Evolutionary conservation across 805 yeast species (phyloP).

Genomic region (Myxozyma vanderwaltii): DNA sequence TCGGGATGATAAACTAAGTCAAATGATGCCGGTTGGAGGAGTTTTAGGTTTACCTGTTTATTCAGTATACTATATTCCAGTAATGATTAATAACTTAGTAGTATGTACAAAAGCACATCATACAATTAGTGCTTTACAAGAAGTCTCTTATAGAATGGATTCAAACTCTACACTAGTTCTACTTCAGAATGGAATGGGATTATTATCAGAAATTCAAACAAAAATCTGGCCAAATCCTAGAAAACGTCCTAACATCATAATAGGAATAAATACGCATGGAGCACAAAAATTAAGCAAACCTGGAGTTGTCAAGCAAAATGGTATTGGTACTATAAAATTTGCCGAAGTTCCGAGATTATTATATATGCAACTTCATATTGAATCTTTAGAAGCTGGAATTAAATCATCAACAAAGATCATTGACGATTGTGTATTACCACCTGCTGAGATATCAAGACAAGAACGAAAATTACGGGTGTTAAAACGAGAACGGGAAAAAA

Average conservation of each 20-base stretch:
- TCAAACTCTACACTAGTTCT: slow-evolving; percentile 46
- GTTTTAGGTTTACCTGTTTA: neutral
- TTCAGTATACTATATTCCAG: slow-evolving; percentile 16
- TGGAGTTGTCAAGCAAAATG: slow-evolving; percentile 67
- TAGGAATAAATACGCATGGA: slow-evolving; percentile 85
- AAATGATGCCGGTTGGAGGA: neutral
- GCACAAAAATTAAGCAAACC: slow-evolving; percentile 39
- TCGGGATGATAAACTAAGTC: neutral
- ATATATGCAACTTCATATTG: neutral
- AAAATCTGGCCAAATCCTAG: slow-evolving; percentile 56
- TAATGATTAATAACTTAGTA: slow-evolving; percentile 57
- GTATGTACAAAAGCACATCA: slow-evolving; percentile 81
- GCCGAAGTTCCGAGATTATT: slow-evolving; percentile 54
- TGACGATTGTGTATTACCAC: neutral
- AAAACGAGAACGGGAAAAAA: neutral
- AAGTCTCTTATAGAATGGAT: slow-evolving; percentile 2
- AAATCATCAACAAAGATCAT: neutral
- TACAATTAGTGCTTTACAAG: slow-evolving; percentile 55
- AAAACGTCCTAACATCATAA: slow-evolving; percentile 60
- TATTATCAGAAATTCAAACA: slow-evolving; percentile 51
- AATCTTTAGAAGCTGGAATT: neutral
- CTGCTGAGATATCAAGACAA: too few species aligned
- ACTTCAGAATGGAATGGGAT: slow-evolving; percentile 88
- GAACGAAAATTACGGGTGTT: neutral
- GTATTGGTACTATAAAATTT: slow-evolving; percentile 62